A percentile compares a stretch with the other conserved stretches of the same genome.
These are phyloP conservation scores for Rubroboletus pulcherrimus DNA, from an alignment of 768 basidiomycete species.

Conservation along the genomic window DNA sequence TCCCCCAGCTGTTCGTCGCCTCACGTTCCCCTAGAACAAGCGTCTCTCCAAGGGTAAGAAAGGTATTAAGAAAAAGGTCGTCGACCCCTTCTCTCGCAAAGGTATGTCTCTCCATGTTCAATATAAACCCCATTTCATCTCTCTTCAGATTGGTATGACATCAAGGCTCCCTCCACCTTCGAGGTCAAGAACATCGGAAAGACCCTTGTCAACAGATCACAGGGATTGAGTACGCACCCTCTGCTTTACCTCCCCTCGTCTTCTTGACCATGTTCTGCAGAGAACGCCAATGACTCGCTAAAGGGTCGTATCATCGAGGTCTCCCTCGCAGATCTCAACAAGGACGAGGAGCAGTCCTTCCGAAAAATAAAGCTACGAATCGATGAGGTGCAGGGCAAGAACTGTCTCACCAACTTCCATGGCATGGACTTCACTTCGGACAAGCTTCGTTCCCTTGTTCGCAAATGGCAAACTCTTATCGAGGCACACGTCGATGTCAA, in stretches of 20 bases:
- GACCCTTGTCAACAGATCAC: slow-evolving; percentile 96
- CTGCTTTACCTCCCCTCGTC: not conserved
- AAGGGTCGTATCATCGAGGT: slow-evolving; percentile 96
- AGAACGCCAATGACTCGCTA: slow-evolving; percentile 97
- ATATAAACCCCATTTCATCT: not conserved
- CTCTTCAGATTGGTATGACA: slow-evolving; percentile 93
- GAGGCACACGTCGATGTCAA: slow-evolving; percentile 99
- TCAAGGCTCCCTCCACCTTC: slow-evolving; percentile 98
- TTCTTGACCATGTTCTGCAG: slow-evolving; percentile 38
- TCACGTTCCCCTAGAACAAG: slow-evolving; percentile 69
- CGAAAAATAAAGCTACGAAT: slow-evolving; percentile 98
- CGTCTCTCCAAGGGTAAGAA: slow-evolving; percentile 97
- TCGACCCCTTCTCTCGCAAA: slow-evolving; percentile 99
- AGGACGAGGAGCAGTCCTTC: slow-evolving; percentile 99
- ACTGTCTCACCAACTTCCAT: slow-evolving; percentile 99
- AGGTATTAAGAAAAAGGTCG: slow-evolving; percentile 99
- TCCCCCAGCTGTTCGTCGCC: not conserved
- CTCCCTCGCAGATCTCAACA: slow-evolving; percentile 96
- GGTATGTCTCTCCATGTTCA: slow-evolving; percentile 45
- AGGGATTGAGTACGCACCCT: slow-evolving; percentile 84
- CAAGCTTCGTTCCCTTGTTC: slow-evolving; percentile 98
- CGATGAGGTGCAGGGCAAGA: slow-evolving; percentile 96
- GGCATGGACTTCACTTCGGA: slow-evolving; percentile 99
- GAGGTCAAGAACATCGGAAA: slow-evolving; percentile 96
- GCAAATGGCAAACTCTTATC: slow-evolving; percentile 99